Evolutionary conservation across 768 basidiomycete species (phyloP).

Genomic region (Suillus subluteus): DNA sequence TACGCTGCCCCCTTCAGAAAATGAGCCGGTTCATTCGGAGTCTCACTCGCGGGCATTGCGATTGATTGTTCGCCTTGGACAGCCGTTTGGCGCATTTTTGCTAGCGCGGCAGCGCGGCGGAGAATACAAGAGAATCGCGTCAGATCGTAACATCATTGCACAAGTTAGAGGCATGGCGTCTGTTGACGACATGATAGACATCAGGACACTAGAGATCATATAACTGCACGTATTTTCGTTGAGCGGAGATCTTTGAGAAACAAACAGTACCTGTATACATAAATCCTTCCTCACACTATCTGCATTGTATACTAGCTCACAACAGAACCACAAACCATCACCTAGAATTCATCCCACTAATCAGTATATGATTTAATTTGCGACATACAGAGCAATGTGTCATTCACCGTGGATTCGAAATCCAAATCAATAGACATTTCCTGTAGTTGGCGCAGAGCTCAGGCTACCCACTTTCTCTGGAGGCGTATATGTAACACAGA

Average conservation of each 20-base stretch:
- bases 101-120: neutral
- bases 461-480: neutral
- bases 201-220: neutral
- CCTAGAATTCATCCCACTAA: neutral
- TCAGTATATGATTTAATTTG: neutral
- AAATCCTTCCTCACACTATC: neutral
- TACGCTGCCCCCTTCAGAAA: neutral
- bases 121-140: neutral
- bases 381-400: neutral
- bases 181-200: neutral
- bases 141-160: neutral
- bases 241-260: neutral
- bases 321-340: neutral
- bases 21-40: neutral
- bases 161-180: neutral
- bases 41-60: neutral
- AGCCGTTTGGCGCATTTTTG: neutral
- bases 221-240: neutral
- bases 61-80: neutral
- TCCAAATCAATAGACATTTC: neutral
- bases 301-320: neutral
- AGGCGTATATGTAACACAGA: neutral
- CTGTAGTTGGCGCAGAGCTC: neutral
- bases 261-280: neutral
- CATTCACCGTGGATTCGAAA: neutral